Evolutionary conservation across 2,329 filamentous ascomycete species (phyloP), one percentile per base, ranked within the genome.

Genomic region (Sporothrix schenckii): DNA sequence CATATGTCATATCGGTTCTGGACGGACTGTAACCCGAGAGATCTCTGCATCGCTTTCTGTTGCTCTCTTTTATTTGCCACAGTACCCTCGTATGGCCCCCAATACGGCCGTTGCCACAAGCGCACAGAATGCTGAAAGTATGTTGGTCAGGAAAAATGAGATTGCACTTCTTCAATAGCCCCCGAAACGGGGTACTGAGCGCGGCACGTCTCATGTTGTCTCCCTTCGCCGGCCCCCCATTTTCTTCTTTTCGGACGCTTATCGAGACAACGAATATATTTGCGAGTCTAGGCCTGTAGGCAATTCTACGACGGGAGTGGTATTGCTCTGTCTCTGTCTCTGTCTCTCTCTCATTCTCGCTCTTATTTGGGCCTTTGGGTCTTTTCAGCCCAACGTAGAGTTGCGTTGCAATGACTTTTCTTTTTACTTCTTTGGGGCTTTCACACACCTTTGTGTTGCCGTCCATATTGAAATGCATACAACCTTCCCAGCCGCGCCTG

Each of bases 251-350:
- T 5, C 56, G 11, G 56, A 34, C 56, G 56, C 56, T 60, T 60
- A 41, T 60, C 56, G 56, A 60, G 56, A 60, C n/a, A 60, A 60
- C 56, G 19, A 41, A 41, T 60, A 21, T 60, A 41, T 60, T 41
- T 41, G 56, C 1, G 30, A 41, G 34, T 44, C 56, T 60, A 34
- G 56, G 56, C 56, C 41, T 10, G 41, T 10, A 11, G 41, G 41
- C 41, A 16, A 47, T 14, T 47, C 11, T 47, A 47, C 13, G 41
- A 34, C 34, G 41, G 41, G 3, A 2, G 41, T 34, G 27, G 53
- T 7, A 9, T 56, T 54, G 52, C 24, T 27, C 24, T 16, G 24
- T 5, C 16, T 60, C 30, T 60, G 30, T 60, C n/a, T n/a, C n/a
- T n/a, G 30, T 5, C 16, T 60, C 30, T 60, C 54, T 60, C 27